Percentiles rank a stretch among this genome's conserved stretches.
phyloP scores from a whole-genome alignment of 805 yeast species.

The Zygosaccharomyces kombuchaensis region DNA sequence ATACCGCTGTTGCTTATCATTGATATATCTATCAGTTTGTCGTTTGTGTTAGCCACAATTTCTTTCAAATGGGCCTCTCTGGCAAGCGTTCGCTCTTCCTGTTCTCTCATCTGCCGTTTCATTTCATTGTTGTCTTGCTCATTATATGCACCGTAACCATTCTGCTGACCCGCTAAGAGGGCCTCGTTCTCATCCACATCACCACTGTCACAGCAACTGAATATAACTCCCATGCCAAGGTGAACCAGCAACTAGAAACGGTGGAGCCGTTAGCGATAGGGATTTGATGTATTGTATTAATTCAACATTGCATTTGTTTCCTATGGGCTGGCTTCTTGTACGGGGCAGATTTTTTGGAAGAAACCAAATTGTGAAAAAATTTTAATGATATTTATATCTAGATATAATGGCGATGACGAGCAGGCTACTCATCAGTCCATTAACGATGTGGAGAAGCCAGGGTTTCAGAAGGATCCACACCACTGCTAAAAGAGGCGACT shows the following conservation, averaged over 20 bases:
- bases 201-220: slow-evolving; percentile 27
- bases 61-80: slow-evolving; percentile 30
- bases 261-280: no score
- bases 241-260: not conserved
- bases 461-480: slow-evolving; percentile 26
- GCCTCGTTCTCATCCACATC: slow-evolving; percentile 25
- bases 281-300: no score
- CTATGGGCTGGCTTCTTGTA: no score
- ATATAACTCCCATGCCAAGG: slow-evolving; percentile 27
- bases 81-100: slow-evolving; percentile 24
- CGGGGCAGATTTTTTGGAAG: no score
- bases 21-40: slow-evolving; percentile 35
- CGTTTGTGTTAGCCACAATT: slow-evolving; percentile 33
- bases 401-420: not conserved
- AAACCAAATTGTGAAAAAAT: not conserved
- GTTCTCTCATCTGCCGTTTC: slow-evolving; percentile 24
- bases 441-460: not conserved
- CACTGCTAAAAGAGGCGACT: slow-evolving; percentile 25
- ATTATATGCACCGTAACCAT: slow-evolving; percentile 22
- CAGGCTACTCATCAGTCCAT: not conserved
- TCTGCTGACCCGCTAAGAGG: slow-evolving; percentile 26
- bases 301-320: no score
- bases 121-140: slow-evolving; percentile 19
- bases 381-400: not conserved
- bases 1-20: slow-evolving; percentile 36